Evolutionary conservation across 2,329 filamentous ascomycete species (phyloP).

Genomic region (Ophiostoma sp.): DNA sequence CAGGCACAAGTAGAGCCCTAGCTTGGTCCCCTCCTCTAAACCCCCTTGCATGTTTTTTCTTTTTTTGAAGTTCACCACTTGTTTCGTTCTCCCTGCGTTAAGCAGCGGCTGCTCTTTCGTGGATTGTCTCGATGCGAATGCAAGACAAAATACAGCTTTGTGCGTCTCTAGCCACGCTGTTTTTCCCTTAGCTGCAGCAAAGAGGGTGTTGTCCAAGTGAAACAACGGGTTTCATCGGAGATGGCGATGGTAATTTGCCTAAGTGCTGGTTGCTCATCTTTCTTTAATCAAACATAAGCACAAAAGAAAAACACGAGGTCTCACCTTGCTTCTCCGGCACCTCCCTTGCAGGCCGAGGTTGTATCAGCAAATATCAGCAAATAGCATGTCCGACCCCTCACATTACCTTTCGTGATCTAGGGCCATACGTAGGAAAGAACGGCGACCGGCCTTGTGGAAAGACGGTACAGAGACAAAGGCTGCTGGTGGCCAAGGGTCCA

Average conservation of each 20-base stretch:
- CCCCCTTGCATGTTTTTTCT: not conserved
- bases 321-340: not conserved
- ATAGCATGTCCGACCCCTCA: not conserved
- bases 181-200: conserved; percentile 1
- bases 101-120: not conserved
- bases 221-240: not conserved
- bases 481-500: conserved; percentile 5
- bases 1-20: conserved; percentile 1
- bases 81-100: conserved; percentile 8
- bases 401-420: not conserved
- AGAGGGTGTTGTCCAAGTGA: not conserved
- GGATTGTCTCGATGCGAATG: not conserved
- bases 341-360: not conserved
- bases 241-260: not conserved
- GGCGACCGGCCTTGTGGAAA: not conserved
- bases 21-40: not conserved
- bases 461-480: not conserved
- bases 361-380: not conserved
- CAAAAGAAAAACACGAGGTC: not conserved
- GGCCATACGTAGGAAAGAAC: not conserved
- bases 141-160: not conserved
- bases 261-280: not conserved
- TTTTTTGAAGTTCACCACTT: not conserved
- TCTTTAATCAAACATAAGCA: not conserved
- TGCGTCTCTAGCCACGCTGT: conserved; percentile 7